phyloP scores from a whole-genome alignment of 169 alveolate species.

The Plasmodium chabaudi region DNA sequence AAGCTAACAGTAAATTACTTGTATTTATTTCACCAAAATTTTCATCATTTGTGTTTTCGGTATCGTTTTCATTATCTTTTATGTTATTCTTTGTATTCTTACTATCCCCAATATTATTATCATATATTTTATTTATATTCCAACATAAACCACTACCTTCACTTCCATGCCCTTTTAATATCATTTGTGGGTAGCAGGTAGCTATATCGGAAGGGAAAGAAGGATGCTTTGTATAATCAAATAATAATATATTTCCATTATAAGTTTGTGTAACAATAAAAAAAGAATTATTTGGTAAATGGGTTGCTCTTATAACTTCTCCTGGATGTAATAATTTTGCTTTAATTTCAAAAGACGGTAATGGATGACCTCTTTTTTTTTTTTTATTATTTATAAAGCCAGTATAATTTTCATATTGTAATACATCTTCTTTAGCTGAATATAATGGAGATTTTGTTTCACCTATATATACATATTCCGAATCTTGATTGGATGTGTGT shows the following conservation, averaged over 20 bases:
- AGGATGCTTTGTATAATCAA: constrained; percentile 95
- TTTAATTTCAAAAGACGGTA: constrained; percentile 84
- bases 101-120: background rate
- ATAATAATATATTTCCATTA: constrained; percentile 91
- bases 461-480: constrained; percentile 91
- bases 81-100: background rate
- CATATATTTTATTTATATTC: constrained; percentile 80
- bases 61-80: constrained; percentile 1
- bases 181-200: constrained; percentile 91
- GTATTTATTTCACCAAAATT: constrained; percentile 75
- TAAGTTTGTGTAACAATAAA: constrained; percentile 93
- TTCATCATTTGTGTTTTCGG: background rate
- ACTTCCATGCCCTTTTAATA: constrained; percentile 91
- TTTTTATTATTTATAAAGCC: constrained; percentile 79
- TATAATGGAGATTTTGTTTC: constrained; percentile 85
- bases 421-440: constrained; percentile 79
- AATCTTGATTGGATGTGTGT: constrained; percentile 93
- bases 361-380: constrained; percentile 45
- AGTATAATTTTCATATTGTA: constrained; percentile 84
- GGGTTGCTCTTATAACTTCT: constrained; percentile 89
- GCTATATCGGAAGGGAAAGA: constrained; percentile 90
- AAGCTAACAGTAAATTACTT: constrained; percentile 83
- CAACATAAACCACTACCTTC: constrained; percentile 95
- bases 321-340: constrained; percentile 90
- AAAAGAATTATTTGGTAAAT: constrained; percentile 93